Evolutionary conservation across 192 early-diverging fungal genomes (phyloP), one percentile per base, ranked within the genome.

Genomic region (Linnemannia hyalina): DNA sequence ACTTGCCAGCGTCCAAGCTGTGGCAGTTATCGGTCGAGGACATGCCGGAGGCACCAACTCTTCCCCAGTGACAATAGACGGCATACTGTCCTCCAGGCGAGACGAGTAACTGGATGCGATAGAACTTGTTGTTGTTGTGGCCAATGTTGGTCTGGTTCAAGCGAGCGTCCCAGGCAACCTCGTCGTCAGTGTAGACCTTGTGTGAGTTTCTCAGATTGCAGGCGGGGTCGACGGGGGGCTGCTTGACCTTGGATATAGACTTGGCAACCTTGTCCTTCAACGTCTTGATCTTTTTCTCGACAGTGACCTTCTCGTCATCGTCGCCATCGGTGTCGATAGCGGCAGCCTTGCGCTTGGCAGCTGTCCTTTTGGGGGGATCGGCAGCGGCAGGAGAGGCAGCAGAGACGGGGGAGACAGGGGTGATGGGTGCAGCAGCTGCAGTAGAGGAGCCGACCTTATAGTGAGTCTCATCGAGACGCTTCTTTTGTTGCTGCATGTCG

Each of bases 61-160:
- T 82, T 22, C 96, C 96, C 96, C 96, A 97, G 68, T 93, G 93
- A 22, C 83, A 93, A 91, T 91, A 97, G 40, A 92, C 78, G 29
- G 90, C 90, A 80, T 91, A 93, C 26, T 80, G 44, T 3, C 36
- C 36, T 10, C 13, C 38, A 52, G 91, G 78, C 44, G 85, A 75
- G 68, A 89, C 63, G 6, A 94, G 81, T 13, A 95, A 78, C 80
- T 95, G 95, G 73, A 95, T 91, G 69, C 93, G 65, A 82, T 93
- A 95, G 73, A 95, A 95, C 81, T 95, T 95, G 90, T 95, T 95
- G 88, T 93, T 95, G 87, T 95, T 95, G 38, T 36, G 65, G 22
- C 76, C 72, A 70, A 95, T 92, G 52, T 95, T 88, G 29, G 95
- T 95, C 73, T 95, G 93, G 78, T 95, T 95, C 65, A 95, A 78